Conservation (phyloP, 192 early-diverging fungal species). For the Mortierella alpina region DNA sequence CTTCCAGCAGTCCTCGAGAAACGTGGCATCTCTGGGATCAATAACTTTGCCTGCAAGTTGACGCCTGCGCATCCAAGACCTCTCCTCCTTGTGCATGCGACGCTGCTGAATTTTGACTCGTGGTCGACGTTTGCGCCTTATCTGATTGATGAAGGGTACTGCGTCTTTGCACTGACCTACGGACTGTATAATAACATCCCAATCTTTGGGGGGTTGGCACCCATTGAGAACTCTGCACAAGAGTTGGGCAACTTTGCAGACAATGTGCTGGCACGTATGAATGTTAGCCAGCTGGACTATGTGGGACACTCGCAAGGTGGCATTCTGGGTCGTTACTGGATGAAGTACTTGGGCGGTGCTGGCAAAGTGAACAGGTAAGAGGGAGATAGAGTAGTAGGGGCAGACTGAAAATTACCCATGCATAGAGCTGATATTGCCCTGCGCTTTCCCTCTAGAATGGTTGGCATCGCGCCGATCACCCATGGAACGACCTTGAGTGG, state of each 20-base stretch:
- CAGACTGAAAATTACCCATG: neutral
- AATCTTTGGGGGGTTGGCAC: conserved; percentile 20
- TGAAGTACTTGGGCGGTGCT: conserved; percentile 40
- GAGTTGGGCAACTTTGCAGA: conserved; percentile 29
- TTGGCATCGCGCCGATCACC: conserved; percentile 34
- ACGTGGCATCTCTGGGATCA: conserved; percentile 21
- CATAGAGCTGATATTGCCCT: neutral
- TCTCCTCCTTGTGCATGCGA: conserved; percentile 36
- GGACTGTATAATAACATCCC: conserved; percentile 26
- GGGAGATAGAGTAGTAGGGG: neutral
- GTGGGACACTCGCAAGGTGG: conserved; percentile 48
- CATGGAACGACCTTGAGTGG: conserved; percentile 40
- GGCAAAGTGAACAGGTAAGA: conserved; percentile 34
- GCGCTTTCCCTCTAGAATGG: conserved; percentile 7
- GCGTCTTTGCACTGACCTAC: conserved; percentile 43
- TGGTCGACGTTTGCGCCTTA: conserved; percentile 25
- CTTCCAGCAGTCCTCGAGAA: conserved; percentile 7
- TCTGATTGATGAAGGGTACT: conserved; percentile 31
- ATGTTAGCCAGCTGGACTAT: conserved; percentile 32
- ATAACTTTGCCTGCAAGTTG: conserved; percentile 34
- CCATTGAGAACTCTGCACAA: conserved; percentile 35
- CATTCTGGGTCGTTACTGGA: conserved; percentile 36
- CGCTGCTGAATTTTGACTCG: conserved; percentile 27
- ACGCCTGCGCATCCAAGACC: conserved; percentile 35
- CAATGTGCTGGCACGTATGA: conserved; percentile 13